Evolutionary conservation across 2,329 filamentous ascomycete genomes (phyloP).

Genomic region (Conoideocrella luteorostrata): DNA sequence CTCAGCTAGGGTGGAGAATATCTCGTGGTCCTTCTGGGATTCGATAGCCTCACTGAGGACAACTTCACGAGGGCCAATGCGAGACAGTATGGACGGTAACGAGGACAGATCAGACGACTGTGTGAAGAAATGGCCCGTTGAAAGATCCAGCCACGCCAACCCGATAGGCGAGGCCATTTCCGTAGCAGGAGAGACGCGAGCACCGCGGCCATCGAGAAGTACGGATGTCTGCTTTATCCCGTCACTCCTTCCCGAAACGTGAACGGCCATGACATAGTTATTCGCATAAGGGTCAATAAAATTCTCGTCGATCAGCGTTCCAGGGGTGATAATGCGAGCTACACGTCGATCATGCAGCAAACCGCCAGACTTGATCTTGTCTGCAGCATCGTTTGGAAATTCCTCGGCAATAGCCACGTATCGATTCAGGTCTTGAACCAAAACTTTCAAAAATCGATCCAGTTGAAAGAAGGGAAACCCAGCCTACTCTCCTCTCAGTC

Average conservation of each 20-base stretch:
- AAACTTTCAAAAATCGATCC: conserved; percentile 83
- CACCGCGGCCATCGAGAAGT: background rate
- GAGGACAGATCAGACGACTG: conserved; percentile 65
- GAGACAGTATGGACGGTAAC: conserved; percentile 73
- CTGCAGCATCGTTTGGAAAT: conserved; percentile 66
- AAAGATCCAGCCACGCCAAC: conserved; percentile 89
- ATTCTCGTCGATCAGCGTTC: conserved; percentile 93
- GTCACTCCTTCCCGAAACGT: conserved; percentile 34
- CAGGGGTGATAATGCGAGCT: conserved; percentile 82
- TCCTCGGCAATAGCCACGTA: conserved; percentile 95
- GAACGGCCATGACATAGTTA: conserved; percentile 83
- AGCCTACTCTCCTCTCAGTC: conserved; percentile 46
- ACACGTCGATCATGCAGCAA: conserved; percentile 80
- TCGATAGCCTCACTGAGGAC: conserved; percentile 64
- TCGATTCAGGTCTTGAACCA: conserved; percentile 84
- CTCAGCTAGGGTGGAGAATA: conserved; percentile 65
- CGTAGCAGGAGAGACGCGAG: conserved; percentile 8
- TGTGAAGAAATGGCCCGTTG: conserved; percentile 89
- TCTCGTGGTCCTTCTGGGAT: conserved; percentile 48
- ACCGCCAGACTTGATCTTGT: conserved; percentile 68
- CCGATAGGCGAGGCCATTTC: conserved; percentile 46
- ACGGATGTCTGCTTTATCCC: background rate
- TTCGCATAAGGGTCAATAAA: conserved; percentile 94
- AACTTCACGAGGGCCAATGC: conserved; percentile 79
- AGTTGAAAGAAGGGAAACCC: conserved; percentile 92